A percentile compares a stretch with the other conserved stretches of the same genome.
Conservation (phyloP, 257 asterid genomes). For the Solanum habrochaites region DNA sequence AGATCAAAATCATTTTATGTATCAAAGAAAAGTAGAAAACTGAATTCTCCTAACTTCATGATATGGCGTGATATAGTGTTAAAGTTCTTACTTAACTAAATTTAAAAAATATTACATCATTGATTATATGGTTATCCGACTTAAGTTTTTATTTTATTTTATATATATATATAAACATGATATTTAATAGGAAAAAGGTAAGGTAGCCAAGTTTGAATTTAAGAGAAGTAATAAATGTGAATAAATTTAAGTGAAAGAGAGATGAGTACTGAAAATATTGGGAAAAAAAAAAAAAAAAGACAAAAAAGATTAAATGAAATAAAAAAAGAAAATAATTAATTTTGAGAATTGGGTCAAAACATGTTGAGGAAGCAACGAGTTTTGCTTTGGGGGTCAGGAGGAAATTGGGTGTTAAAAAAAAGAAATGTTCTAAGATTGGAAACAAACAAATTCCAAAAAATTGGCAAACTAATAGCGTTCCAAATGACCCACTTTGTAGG, state of each 20-base stretch:
- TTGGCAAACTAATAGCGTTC: not conserved
- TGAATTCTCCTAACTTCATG: not conserved
- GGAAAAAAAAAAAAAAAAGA: slow-evolving; percentile 2
- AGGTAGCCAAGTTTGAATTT: not conserved
- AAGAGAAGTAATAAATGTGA: not conserved
- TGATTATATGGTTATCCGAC: not conserved
- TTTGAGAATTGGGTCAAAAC: slow-evolving; percentile 38
- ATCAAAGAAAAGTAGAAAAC: no score
- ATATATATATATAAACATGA: not conserved
- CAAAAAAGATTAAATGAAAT: slow-evolving; percentile 18
- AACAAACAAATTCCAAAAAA: slow-evolving; percentile 21
- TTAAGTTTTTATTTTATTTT: not conserved
- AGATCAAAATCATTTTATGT: no score
- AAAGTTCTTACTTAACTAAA: not conserved
- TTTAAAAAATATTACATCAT: not conserved
- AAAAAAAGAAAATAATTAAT: not conserved
- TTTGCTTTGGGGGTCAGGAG: slow-evolving; percentile 17
- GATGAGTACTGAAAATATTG: not conserved
- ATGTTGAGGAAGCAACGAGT: slow-evolving; percentile 49
- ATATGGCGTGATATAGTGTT: not conserved
- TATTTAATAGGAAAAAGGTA: not conserved
- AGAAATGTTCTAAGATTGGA: slow-evolving; percentile 26
- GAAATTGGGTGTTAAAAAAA: slow-evolving; percentile 13
- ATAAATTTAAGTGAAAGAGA: slow-evolving; percentile 3
- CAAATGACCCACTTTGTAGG: slow-evolving; percentile 5